Evolutionary conservation across 78 protist genomes (phyloP).

Genomic region (Speleostelium caveatum): DNA sequence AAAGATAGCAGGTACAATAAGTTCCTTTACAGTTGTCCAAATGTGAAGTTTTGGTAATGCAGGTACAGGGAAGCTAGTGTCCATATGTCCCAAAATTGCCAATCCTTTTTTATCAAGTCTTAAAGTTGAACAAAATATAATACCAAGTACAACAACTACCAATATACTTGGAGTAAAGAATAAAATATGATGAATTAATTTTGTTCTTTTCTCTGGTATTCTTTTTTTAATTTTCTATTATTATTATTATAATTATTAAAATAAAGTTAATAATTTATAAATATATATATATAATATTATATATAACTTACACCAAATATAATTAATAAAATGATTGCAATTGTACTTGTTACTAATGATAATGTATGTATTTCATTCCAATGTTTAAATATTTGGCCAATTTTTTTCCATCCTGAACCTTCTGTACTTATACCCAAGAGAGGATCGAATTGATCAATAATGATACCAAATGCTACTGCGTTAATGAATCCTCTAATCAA

Average conservation of each 20-base stretch:
- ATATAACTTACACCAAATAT: constrained; percentile 8
- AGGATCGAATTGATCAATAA: constrained; percentile 62
- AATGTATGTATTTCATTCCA: not conserved
- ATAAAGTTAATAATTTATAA: not conserved
- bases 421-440: not conserved
- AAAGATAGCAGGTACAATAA: constrained; percentile 47
- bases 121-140: constrained; percentile 10
- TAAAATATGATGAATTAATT: constrained; percentile 31
- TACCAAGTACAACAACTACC: constrained; percentile 72
- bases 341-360: constrained; percentile 1
- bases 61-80: constrained; percentile 65
- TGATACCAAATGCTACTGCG: constrained; percentile 57
- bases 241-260: not conserved
- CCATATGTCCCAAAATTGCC: constrained; percentile 2
- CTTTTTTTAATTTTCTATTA: constrained; percentile 1
- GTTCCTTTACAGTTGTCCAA: constrained; percentile 30
- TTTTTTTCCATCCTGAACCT: constrained; percentile 36
- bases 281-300: too few relatives aligned
- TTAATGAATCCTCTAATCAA: constrained; percentile 66
- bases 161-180: constrained; percentile 63
- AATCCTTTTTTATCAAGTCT: constrained; percentile 12
- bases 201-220: constrained; percentile 46
- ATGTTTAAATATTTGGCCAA: constrained; percentile 20
- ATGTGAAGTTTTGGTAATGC: constrained; percentile 18
- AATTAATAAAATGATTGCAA: not conserved